Base-by-base conservation (phyloP, 768 basidiomycete genomes). In the Fistulinella prunicolor region DNA sequence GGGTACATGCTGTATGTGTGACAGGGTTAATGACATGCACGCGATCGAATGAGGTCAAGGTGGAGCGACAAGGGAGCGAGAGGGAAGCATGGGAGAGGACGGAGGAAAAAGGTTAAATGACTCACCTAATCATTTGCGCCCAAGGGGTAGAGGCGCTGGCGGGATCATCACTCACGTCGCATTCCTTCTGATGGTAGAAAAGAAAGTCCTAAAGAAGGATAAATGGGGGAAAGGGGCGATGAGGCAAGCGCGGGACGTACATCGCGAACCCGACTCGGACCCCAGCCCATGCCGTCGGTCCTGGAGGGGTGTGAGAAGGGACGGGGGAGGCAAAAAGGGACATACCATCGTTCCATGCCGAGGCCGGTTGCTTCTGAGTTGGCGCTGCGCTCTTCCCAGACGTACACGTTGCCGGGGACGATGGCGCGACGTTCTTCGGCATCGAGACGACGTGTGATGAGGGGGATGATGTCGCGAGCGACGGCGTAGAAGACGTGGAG, bases 341-440 rank as follows among this genome's bases (percentile, higher is more conserved):
- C 71, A 30, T 59, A 81, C 84, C 89, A 89, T 66, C 89, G 76
- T 58, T 91, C 89, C 84, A 92, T 92, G 30, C 89, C 89, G 39
- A 89, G 78, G 13, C 89, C 89, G 9, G 87, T 86, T 44, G 77
- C 73, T 61, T 89, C 87, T n/a, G 85, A 82, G 62, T 86, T 88
- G 7, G 88, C 85, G 21, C 85, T 85, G 53, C 88, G 84, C 57
- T 92, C 89, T 63, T 92, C 89, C 89, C 89, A 92, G 51, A 91
- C 86, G 57, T 89, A 91, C 20, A 90, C 86, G 56, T 87, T 87
- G 21, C 89, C 89, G 0, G 89, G 78, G 16, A 75, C 56, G 58
- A 92, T 86, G 16, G 79, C 79, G 39, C 82, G 74, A 35, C 89
- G 80, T 65, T 91, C 89, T 62, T 90, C 87, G 37, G 85, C 85